Base-by-base conservation (phyloP, 768 basidiomycete genomes). In the Imleria badia region DNA sequence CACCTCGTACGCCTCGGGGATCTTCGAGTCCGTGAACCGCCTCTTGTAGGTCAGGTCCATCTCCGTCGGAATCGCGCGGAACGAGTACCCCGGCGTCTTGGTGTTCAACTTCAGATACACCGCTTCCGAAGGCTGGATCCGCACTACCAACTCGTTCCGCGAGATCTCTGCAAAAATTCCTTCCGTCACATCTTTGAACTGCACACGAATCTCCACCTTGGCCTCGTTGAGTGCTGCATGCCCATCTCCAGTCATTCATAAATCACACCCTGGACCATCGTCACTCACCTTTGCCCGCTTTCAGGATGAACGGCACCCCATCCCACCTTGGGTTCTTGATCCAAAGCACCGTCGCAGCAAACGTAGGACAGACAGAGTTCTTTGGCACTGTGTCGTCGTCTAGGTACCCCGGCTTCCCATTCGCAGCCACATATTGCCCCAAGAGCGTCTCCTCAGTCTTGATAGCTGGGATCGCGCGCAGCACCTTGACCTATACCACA, bases 11-110 rank as follows among this genome's bases (percentile, higher is more conserved):
- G 94, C 96, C 76, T 97, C 96, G 30, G 97, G 97, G 58, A 99
- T 98, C 72, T 88, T 87, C 45, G 84, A 72, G 56, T 97, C 94
- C 38, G 84, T 75, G 78, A 98, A 99, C 42, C 97, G 86, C 52
- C 89, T 81, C 83, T 96, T 95, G 82, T 98, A 99, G 19, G 96
- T 97, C 61, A 98, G 74, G 76, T 99, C 96, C 91, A 99, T 95
- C 75, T 99, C 97, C 40, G 89, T 91, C 30, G 94, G 94, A 58
- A 98, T 83, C 42, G 92, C 91, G 40, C 91, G 85, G 52, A 93
- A 96, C 65, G 86, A 76, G 56, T 98, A 80, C 19, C 96, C 96
- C 48, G 96, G 96, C 3, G 86, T 85, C 79, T 99, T 99, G 42
- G 89, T 81, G 78, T 98, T 98, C 73, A 98, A 74, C 77, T 99